A percentile compares a stretch with the other conserved stretches of the same genome.
Conservation (phyloP, 371 early-diverging fungal species). For the Capillidium heterosporum region DNA sequence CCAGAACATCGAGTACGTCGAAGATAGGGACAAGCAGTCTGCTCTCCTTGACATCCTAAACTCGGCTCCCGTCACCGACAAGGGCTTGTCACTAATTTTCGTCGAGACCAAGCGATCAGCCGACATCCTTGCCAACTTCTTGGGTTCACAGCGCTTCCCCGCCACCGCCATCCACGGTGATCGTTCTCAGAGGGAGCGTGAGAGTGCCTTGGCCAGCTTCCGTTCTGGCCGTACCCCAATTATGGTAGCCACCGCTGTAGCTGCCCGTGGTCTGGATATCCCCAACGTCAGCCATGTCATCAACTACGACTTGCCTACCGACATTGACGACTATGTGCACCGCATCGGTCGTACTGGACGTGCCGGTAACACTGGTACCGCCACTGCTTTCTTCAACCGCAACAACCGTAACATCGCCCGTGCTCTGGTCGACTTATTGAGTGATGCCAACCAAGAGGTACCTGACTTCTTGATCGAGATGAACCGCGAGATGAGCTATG, state of each 20-base stretch:
- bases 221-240: constrained; percentile 77
- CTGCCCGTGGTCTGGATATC: constrained; percentile 95
- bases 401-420: constrained; percentile 76
- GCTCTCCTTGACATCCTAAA: constrained; percentile 72
- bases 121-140: constrained; percentile 73
- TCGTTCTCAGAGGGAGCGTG: constrained; percentile 91
- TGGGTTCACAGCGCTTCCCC: constrained; percentile 55
- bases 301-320: constrained; percentile 88
- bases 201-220: constrained; percentile 81
- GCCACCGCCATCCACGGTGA: constrained; percentile 96
- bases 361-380: constrained; percentile 85
- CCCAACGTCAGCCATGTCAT: constrained; percentile 80
- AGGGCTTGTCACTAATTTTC: constrained; percentile 87
- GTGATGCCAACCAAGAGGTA: constrained; percentile 76
- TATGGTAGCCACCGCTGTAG: constrained; percentile 98
- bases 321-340: constrained; percentile 93
- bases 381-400: constrained; percentile 94
- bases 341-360: constrained; percentile 99
- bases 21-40: constrained; percentile 68
- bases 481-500: constrained; percentile 28
- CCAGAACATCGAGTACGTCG: constrained; percentile 74
- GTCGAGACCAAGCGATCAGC: constrained; percentile 98
- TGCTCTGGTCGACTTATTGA: constrained; percentile 71
- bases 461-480: constrained; percentile 59
- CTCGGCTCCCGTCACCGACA: constrained; percentile 29